Base-by-base conservation (phyloP, 129 eudicot genomes). In the Kitagawia praeruptora region DNA sequence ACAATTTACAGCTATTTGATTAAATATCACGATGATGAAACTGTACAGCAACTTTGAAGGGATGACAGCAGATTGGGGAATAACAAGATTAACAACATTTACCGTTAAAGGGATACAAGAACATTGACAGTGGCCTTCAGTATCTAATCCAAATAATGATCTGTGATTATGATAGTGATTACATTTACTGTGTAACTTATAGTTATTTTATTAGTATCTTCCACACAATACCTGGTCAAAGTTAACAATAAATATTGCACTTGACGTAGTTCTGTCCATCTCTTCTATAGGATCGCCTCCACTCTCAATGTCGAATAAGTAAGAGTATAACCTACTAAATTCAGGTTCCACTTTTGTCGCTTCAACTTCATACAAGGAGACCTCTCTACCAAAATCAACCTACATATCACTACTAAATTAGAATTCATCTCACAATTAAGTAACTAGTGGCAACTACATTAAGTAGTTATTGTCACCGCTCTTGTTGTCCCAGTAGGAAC, bases 371-470 rank as follows among this genome's bases (percentile, higher is more conserved):
- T 87, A 96, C 73, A 93, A 83, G 28, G 99, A 94, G 53, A 96
- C 99, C 86, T 96, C 96, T 84, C 91, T 89, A 64, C 99, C 99
- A 87, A 90, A 96, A 87, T 92, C 95, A 86, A 85, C 83, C 99
- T 42, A 56, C 73, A 73, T 38, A 66, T 61, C n/a, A 80, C 23
- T 66, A 78, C 63, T 47, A 31, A 78, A 77, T 34, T 18, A 70
- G 15, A 81, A 16, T 70, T 46, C 78, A 84, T 40, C 80, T 75
- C 38, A 83, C 75, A 5, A 37, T 51, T 51, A 10, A 27, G 23
- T 44, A 63, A 51, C 19, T 41, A 70, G 28, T 21, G 70, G 39
- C 75, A 27, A 39, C 12, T 23, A 40, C 19, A 77, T 77, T 37
- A 72, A 79, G 74, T 41, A 79, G 71, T 53, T 27, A 72, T 46